Conservation (phyloP, 1,284 basidiomycete genomes). For the Peniophora sp. region DNA sequence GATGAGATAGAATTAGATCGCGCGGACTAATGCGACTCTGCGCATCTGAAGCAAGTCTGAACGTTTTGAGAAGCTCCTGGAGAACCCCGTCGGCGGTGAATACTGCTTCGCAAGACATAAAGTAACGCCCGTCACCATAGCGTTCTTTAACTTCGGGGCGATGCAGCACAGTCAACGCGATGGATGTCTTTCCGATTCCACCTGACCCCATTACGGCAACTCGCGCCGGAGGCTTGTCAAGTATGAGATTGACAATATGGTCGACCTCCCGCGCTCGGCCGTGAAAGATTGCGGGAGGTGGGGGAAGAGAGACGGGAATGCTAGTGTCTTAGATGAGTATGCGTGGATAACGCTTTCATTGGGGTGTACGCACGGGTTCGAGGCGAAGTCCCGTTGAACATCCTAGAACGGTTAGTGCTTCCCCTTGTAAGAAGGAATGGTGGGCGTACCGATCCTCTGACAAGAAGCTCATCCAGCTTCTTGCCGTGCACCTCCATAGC, state of each 20-base stretch:
- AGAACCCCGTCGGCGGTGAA: constrained; percentile 15
- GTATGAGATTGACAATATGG: constrained; percentile 2
- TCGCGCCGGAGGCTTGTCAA: constrained; percentile 4
- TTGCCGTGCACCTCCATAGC: no score
- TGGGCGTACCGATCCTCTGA: no score
- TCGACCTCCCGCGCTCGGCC: constrained; percentile 7
- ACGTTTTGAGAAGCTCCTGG: constrained; percentile 11
- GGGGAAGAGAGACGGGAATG: no score
- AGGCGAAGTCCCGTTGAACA: no score
- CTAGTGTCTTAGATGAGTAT: neutral
- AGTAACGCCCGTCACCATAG: constrained; percentile 16
- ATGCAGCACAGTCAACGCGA: constrained; percentile 20
- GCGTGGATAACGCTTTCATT: no score
- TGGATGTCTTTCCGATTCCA: constrained; percentile 29
- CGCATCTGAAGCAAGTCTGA: constrained; percentile 7
- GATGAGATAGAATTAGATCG: constrained; percentile 6
- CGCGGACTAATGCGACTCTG: neutral
- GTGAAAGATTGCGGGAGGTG: constrained; percentile 1
- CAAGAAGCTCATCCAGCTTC: no score
- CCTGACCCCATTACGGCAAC: constrained; percentile 24
- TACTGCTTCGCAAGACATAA: constrained; percentile 20
- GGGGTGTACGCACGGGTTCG: no score
- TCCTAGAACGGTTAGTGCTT: no score
- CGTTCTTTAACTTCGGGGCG: constrained; percentile 8
- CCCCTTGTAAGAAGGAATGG: no score